Evolutionary conservation across 148 eudicot genomes (phyloP), one percentile per base, ranked within the genome.

Genomic region (Vaccinium corymbosum): DNA sequence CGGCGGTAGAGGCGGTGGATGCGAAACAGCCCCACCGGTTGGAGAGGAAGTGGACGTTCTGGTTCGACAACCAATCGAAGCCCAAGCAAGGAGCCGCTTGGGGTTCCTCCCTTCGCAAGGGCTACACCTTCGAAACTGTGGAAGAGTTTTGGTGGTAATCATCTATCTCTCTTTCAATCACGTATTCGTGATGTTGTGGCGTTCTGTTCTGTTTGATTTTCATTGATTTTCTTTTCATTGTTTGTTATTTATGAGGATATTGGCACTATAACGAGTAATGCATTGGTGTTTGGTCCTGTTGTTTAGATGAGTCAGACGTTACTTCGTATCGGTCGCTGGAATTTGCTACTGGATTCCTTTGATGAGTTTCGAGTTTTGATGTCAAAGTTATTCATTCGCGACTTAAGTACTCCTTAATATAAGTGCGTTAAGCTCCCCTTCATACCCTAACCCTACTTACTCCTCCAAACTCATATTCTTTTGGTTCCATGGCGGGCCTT

Each of bases 91-190:
- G 99, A 79, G 98, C 94, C 80, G 96, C 90, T 74, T 97, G 99
- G 99, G 99, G 97, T 56, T 66, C 88, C 56, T 85, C 93, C 75
- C 95, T 94, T 38, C 91, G 92, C 70, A 92, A 93, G 51, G 93
- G 84, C 51, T 94, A 92, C 70, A 93, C 98, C 38, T 97, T 95
- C 89, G 92, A 95, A 17, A 93, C 99, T 6, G 94, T 95, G 13
- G 98, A 97, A 85, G 98, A 97, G 83, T 97, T 97, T 80, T 97
- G 98, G 99, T 89, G 97, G 99, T 97, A 91, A 72, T 49, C 83
- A 13, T 53, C 75, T 35, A 14, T 74, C 79, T 82, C 27, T 59
- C 13, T 80, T 52, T 52, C 51, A 20, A 1, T 1, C 25, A 29
- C 22, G 81, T 17, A 15, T 14, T n/a, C 66, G 35, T 78, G 46